Conservation (phyloP, 1,284 basidiomycete species). For the Cutaneotrichosporon spelunceum region DNA sequence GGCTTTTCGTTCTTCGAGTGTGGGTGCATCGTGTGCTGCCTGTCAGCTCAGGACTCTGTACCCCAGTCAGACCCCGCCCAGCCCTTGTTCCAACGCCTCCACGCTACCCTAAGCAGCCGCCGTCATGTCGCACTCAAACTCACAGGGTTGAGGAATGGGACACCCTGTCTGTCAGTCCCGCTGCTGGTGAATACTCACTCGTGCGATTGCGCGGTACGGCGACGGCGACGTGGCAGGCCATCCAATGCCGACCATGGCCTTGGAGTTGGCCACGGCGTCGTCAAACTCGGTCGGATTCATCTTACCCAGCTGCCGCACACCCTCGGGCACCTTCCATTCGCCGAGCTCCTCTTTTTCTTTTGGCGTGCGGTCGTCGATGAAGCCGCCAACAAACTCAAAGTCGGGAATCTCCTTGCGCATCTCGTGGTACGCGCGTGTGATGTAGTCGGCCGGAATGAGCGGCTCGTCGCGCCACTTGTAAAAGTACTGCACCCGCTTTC, state of each 20-base stretch:
- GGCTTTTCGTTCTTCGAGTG: neutral
- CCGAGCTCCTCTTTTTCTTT: slow-evolving; percentile 6
- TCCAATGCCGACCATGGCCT: slow-evolving; percentile 28
- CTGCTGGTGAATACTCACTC: neutral
- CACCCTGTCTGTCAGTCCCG: neutral
- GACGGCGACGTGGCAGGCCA: slow-evolving; percentile 23
- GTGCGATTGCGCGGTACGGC: slow-evolving; percentile 21
- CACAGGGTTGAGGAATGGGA: slow-evolving; percentile 11
- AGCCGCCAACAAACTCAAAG: slow-evolving; percentile 29
- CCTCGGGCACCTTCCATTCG: slow-evolving; percentile 16
- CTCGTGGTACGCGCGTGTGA: slow-evolving; percentile 22
- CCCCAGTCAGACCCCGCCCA: no score
- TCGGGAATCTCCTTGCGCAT: slow-evolving; percentile 25
- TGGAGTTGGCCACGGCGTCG: slow-evolving; percentile 16
- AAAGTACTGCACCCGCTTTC: slow-evolving; percentile 27
- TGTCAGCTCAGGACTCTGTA: neutral
- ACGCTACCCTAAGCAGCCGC: no score
- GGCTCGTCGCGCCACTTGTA: slow-evolving; percentile 14
- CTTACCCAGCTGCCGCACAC: slow-evolving; percentile 23
- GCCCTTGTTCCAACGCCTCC: no score
- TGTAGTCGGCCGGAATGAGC: slow-evolving; percentile 12
- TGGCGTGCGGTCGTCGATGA: slow-evolving; percentile 15
- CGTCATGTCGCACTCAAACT: neutral
- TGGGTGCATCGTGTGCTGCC: neutral
- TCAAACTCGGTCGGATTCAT: slow-evolving; percentile 22